phyloP scores from a whole-genome alignment of 306 rosid genomes.

The Cucurbita pepo region DNA sequence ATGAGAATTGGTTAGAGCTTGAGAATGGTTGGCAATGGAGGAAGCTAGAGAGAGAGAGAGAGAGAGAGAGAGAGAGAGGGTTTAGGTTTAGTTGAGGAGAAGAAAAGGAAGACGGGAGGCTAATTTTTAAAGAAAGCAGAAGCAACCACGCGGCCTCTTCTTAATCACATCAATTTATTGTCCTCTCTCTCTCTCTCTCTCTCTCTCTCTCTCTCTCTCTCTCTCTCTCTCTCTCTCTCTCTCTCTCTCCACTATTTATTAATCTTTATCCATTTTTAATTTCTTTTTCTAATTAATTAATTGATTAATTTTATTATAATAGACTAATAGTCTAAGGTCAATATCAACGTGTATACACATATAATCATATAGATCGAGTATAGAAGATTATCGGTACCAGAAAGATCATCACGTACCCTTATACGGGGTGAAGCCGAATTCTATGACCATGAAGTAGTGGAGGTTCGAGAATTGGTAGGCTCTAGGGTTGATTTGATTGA shows the following conservation, averaged over 20 bases:
- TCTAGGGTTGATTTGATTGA: too few relatives aligned
- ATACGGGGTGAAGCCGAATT: too few relatives aligned
- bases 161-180: not conserved
- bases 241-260: not conserved
- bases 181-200: not conserved
- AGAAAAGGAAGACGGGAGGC: not conserved
- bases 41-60: not conserved
- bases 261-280: not conserved
- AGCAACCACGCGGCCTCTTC: constrained; percentile 7
- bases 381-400: too few relatives aligned
- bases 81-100: not conserved
- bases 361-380: too few relatives aligned
- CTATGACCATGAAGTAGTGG: too few relatives aligned
- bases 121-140: not conserved
- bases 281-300: too few relatives aligned
- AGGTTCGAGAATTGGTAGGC: too few relatives aligned
- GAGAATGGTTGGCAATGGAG: not conserved
- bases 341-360: too few relatives aligned
- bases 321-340: too few relatives aligned
- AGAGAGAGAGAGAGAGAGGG: not conserved
- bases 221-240: not conserved
- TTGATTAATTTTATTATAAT: too few relatives aligned
- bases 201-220: too few relatives aligned
- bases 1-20: not conserved
- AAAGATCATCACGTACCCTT: too few relatives aligned